Evolutionary conservation across 441 rosid species (phyloP), one percentile per base, ranked within the genome.

Genomic region (Corymbia calophylla): DNA sequence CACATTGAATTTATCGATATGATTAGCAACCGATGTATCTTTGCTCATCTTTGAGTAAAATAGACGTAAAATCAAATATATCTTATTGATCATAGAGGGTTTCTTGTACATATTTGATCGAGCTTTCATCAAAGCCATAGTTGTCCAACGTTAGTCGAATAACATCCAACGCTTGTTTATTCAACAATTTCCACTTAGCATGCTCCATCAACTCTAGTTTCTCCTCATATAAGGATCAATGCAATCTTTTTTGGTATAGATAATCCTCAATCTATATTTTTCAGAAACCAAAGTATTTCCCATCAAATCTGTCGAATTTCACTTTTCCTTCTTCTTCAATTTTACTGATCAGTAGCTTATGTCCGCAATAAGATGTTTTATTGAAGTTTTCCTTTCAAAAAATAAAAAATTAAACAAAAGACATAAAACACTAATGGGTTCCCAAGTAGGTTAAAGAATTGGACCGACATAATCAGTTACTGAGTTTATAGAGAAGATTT

Each of bases 81-180:
- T 13, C 23, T 58, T 25, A 58, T 58, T 25, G n/a, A 58, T 58
- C 0, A 0, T 0, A 58, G 0, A 58, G 1, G n/a, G 0, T 58
- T 58, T 23, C 29, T 25, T 58, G n/a, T 58, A 58, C 6, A 58
- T 58, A 58, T 58, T 58, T 1, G 3, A 58, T 1, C 0, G n/a
- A 14, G 44, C 44, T 58, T 58, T 25, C 64, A 58, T 58, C 64
- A 10, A 58, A 58, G 13, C 6, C 0, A 5, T 0, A 9, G 1
- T 58, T 5, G 25, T 58, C 5, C n/a, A 58, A 58, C 25, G 64
- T 10, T 13, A 58, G 23, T 3, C 3, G 1, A 29, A 25, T 25
- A 58, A 58, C 25, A 25, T 58, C 64, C 14, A 58, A 58, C n/a
- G 10, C 64, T 58, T 13, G 12, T 58, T 6, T 25, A 23, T 58